Evolutionary conservation across 2,329 filamentous ascomycete genomes (phyloP).

Genomic region (Aspergillus jensenii): DNA sequence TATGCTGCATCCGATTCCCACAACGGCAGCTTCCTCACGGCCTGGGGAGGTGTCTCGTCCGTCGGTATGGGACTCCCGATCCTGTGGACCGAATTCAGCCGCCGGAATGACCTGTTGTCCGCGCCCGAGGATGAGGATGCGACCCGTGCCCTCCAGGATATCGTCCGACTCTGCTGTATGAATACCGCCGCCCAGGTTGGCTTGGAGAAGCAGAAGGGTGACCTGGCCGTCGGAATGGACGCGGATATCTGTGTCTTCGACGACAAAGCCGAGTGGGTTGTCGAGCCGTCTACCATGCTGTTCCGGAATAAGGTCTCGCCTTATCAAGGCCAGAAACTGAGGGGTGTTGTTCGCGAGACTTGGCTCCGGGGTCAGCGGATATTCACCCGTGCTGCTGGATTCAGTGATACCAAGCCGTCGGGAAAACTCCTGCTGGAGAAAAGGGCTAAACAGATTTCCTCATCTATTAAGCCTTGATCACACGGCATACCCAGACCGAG

Average conservation of each 20-base stretch:
- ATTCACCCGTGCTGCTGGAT: conserved; percentile 63
- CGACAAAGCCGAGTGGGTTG: conserved; percentile 73
- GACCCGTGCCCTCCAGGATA: conserved; percentile 63
- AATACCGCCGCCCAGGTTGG: conserved; percentile 90
- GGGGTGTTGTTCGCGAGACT: conserved; percentile 78
- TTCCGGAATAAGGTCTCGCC: conserved; percentile 93
- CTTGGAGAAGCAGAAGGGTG: conserved; percentile 77
- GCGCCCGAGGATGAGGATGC: conserved; percentile 44
- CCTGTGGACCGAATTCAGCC: conserved; percentile 73
- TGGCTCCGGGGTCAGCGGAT: conserved; percentile 77
- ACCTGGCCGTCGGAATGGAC: conserved; percentile 76
- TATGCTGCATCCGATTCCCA: conserved; percentile 9
- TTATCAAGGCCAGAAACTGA: conserved; percentile 78
- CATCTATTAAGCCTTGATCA: too few relatives aligned
- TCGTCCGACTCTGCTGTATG: conserved; percentile 79
- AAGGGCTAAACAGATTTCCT: conserved; percentile 17
- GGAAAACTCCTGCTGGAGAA: conserved; percentile 44
- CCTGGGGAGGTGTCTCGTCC: conserved; percentile 94
- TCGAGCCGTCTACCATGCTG: conserved; percentile 78
- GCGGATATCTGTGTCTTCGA: conserved; percentile 93
- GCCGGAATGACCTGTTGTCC: conserved; percentile 52
- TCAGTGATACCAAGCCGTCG: conserved; percentile 34
- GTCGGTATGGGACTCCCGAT: conserved; percentile 92
- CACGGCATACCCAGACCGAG: too few relatives aligned
- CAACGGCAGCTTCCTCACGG: conserved; percentile 84